Base-by-base conservation (phyloP, 805 yeast genomes). In the Starmerella vaccinii region DNA sequence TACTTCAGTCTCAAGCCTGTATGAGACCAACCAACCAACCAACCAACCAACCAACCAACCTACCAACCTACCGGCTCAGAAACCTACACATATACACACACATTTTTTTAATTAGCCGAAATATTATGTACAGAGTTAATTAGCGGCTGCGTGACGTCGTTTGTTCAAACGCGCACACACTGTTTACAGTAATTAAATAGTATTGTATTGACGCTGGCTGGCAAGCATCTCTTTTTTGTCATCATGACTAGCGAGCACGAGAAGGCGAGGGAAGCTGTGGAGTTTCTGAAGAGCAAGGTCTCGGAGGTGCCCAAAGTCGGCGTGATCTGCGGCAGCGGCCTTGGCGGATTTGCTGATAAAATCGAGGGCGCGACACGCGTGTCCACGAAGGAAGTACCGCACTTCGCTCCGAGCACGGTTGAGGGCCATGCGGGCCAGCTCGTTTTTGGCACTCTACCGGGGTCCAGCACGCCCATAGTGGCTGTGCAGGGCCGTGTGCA, bases 401-500 rank as follows among this genome's bases (percentile, higher is more conserved):
- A 90, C 0, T 89, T 90, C 66, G 76, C 76, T 61, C 61, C 68
- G 0, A 82, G 95, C 0, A 89, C 97, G 0, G 97, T 90, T 1
- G 78, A 80, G 10, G 98, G 98, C 0, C 98, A 90, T 63, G 80
- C 78, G 7, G 97, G 97, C 0, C 76, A 79, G 57, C 72, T 90
- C 18, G 71, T 88, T 4, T 82, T 87, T 65, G 97, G 97, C 1
- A 65, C 65, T 15, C 27, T 43, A 5, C 38, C 38, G 21, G 46
- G 38, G 80, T 90, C 52, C 89, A 90, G 4, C 57, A 57, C 51
- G 38, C 39, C 26, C 21, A 94, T 89, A 0, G 77, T 89, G 63
- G 80, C 95, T 59, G 88, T 90, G 95, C 88, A 85, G 54, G 98
- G 98, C 5, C 73, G 98, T 57, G 71, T 90, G 50, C 97, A 89